Evolutionary conservation across 2,329 filamentous ascomycete genomes (phyloP), one percentile per base, ranked within the genome.

Genomic region (Cyphellophora attinorum): DNA sequence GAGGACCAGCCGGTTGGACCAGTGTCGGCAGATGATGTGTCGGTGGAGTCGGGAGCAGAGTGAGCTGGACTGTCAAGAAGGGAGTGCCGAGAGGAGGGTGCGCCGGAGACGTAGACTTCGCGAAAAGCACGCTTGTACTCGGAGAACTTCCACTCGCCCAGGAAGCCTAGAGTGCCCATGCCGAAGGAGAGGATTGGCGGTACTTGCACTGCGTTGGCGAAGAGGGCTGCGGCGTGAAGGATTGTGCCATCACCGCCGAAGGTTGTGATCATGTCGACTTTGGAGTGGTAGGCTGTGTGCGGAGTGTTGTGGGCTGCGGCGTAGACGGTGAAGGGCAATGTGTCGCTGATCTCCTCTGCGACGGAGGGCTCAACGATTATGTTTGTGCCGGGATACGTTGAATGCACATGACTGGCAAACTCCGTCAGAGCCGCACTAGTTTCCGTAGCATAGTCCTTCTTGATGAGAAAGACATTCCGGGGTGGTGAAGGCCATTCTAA

Each of bases 241-340:
- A 94, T 89, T 2, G 86, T 94, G 41, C 86, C 86, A 57, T 98
- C 91, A 27, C 91, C 91, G 34, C 91, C 91, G 32, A 98, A 76
- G 0, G 91, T 96, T 28, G 85, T 79, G 14, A 89, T 80, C 39
- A 95, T 68, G 52, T 98, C 91, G 39, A 93, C 80, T 61, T 91
- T 94, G 38, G 76, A 67, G 27, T 85, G 76, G 35, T 91, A 42
- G 16, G 39, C 18, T 12, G 11, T 18, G 35, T 27, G 30, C 10
- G 40, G 38, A 8, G 34, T 15, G 11, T 29, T 14, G 11, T 30
- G 17, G 5, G 31, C 27, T 4, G 40, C 19, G 19, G 35, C 32
- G 30, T 40, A 45, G 31, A 39, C 32, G 23, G 41, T 25, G 28
- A 38, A 40, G 5, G 40, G 41, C 5, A 45, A 23, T 5, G 41